phyloP scores from a whole-genome alignment of 148 eudicot species.

The Rhododendron simsii region DNA sequence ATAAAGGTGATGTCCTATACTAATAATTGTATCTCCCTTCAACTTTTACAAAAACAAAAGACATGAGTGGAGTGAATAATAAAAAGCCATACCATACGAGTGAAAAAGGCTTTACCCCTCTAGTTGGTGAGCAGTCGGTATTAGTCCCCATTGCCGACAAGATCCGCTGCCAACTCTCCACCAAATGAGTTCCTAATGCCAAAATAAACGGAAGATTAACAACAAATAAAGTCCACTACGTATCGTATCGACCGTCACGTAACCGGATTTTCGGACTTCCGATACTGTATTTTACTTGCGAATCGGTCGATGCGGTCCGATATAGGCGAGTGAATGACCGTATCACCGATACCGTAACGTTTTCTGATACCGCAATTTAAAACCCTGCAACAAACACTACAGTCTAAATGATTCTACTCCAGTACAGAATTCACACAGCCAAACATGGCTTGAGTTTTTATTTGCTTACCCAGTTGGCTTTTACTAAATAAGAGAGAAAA shows the following conservation, averaged over 20 bases:
- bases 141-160: slow-evolving; percentile 12
- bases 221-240: no score
- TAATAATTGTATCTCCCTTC: slow-evolving; percentile 14
- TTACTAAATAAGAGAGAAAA: background rate
- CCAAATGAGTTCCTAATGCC: background rate
- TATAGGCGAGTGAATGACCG: no score
- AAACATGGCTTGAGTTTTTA: background rate
- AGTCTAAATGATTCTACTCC: background rate
- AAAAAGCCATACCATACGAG: slow-evolving; percentile 8
- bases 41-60: slow-evolving; percentile 1
- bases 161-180: slow-evolving; percentile 11
- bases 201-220: background rate
- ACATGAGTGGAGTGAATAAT: slow-evolving; percentile 12
- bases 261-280: no score
- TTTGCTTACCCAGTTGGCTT: slow-evolving; percentile 5
- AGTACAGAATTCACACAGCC: background rate
- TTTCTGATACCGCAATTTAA: no score
- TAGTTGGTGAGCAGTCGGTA: slow-evolving; percentile 18
- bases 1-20: slow-evolving; percentile 11
- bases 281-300: no score
- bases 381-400: background rate
- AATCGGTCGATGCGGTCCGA: no score
- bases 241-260: no score
- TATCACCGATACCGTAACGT: no score
- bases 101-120: slow-evolving; percentile 6